Evolutionary conservation across 768 basidiomycete genomes (phyloP).

Genomic region (Symmetrospora coprosmae): DNA sequence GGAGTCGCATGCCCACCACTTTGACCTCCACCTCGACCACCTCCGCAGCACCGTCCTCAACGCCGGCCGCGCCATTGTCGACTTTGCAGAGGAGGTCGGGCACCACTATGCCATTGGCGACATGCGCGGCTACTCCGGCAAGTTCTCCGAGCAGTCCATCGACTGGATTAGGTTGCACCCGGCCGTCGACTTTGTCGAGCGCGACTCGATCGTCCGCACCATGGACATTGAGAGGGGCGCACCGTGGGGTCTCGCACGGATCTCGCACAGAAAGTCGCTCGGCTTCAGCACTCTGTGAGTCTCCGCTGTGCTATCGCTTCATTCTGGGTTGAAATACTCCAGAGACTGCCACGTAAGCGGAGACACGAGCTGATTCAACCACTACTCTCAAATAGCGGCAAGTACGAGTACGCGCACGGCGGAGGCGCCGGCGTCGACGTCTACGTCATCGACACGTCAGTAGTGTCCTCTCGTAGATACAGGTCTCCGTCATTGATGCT

Average conservation of each 20-base stretch:
- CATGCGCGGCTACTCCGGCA: constrained; percentile 32
- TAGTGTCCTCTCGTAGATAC: neutral
- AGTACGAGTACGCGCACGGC: constrained; percentile 54
- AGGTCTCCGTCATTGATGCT: too few relatives aligned
- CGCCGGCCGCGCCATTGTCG: constrained; percentile 37
- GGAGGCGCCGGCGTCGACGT: constrained; percentile 93
- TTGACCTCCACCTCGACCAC: constrained; percentile 38
- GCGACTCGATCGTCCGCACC: constrained; percentile 79
- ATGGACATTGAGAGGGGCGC: constrained; percentile 42
- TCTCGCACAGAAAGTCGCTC: constrained; percentile 70
- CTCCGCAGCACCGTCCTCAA: constrained; percentile 1
- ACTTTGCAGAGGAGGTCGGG: constrained; percentile 40
- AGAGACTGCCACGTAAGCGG: too few relatives aligned
- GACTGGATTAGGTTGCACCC: constrained; percentile 65
- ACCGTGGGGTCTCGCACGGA: constrained; percentile 75
- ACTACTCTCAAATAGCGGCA: constrained; percentile 29
- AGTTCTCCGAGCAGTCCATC: constrained; percentile 44
- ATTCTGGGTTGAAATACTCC: too few relatives aligned
- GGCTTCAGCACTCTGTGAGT: constrained; percentile 51
- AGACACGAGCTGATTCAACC: neutral
- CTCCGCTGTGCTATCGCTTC: too few relatives aligned
- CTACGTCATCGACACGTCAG: constrained; percentile 43
- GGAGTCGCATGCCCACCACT: constrained; percentile 56
- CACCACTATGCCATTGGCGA: constrained; percentile 30
- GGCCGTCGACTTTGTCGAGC: constrained; percentile 83